Conservation (phyloP, 1,139 yeast genomes). For the Saccharomyces hybrid region DNA sequence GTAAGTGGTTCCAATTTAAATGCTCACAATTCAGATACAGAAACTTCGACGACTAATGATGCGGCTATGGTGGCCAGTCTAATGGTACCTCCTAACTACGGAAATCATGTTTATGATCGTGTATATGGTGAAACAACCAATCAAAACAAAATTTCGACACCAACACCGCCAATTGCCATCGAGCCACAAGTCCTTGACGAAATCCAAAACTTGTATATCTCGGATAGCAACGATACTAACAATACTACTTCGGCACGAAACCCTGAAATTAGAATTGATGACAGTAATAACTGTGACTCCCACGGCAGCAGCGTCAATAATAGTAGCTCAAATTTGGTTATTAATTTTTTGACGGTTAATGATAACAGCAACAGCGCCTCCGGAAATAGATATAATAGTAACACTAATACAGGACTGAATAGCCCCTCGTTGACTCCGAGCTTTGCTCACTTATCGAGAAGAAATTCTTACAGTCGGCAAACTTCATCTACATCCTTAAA, state of each 20-base stretch:
- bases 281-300: background rate
- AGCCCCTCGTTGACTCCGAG: constrained; percentile 43
- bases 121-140: constrained; percentile 59
- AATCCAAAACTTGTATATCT: constrained; percentile 10
- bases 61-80: constrained; percentile 18
- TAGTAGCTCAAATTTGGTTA: background rate
- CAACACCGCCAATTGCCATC: constrained; percentile 25
- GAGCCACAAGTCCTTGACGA: constrained; percentile 22
- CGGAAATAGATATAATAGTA: background rate
- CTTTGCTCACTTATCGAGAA: constrained; percentile 50
- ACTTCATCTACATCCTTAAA: constrained; percentile 16
- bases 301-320: background rate
- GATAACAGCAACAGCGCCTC: background rate
- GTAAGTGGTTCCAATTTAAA: background rate
- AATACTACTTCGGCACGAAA: background rate
- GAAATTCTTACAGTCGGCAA: constrained; percentile 36
- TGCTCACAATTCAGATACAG: background rate
- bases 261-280: background rate
- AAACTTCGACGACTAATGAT: constrained; percentile 13
- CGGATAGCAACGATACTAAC: background rate
- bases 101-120: constrained; percentile 76
- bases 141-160: constrained; percentile 12
- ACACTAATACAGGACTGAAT: constrained; percentile 18
- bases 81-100: constrained; percentile 86
- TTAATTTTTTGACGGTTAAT: background rate